Evolutionary conservation across 441 rosid genomes (phyloP), one percentile per base, ranked within the genome.

Genomic region (Jatropha podagrica): DNA sequence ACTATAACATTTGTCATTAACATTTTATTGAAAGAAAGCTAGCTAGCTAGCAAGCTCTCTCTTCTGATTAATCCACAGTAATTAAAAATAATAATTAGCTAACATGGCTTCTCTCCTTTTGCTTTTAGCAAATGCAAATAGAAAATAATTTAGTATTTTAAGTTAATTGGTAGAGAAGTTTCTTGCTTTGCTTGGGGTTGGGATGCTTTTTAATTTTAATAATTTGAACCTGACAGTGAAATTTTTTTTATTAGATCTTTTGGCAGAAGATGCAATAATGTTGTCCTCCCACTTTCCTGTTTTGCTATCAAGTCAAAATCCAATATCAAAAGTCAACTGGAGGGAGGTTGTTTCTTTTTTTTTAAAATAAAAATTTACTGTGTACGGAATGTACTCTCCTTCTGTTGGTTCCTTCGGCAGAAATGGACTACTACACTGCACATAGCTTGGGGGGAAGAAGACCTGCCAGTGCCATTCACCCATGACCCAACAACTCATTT

Each of bases 241-340:
- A 27, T 0, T 44, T 4, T 58, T 58, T 59, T 32, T 23, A 52
- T 5, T 11, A 55, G 42, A 78, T 78, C 69, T 75, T 65, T 61
- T 52, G 63, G 17, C 66, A 37, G 59, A 75, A 41, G 48, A 56
- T 54, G 74, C 78, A 76, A 80, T 74, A 14, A 80, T 84, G 49
- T 51, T 76, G 80, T 66, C 77, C 55, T 65, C 17, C 59, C 11
- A 17, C 66, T 72, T 72, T 63, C 14, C 56, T 6, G 74, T 71
- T 71, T 58, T 44, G 18, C 66, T 0, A 51, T 40, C 7, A 64
- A 11, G 74, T 73, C 78, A 79, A 76, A 37, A 18, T 3, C 37
- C 18, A 1, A 13, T 7, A 1, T 27, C 1, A 26, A 80, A 75
- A 74, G 87, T 81, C 87, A 84, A 80, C 77, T 37, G 0, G 0